Evolutionary conservation across 2,329 filamentous ascomycete genomes (phyloP).

Genomic region (Aureobasidium sp.): DNA sequence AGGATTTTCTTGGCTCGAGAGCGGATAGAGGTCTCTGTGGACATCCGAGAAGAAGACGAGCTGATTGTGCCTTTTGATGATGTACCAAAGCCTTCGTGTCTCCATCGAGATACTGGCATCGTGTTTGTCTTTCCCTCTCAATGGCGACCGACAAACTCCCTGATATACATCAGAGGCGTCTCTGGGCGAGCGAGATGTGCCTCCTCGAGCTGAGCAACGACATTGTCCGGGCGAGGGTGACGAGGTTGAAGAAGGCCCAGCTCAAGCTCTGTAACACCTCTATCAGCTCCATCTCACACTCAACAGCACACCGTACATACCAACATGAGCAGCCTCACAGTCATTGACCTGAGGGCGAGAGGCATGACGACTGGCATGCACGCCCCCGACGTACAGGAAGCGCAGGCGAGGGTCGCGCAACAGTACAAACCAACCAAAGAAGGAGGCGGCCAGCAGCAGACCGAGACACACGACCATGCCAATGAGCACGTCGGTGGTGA

Average conservation of each 20-base stretch:
- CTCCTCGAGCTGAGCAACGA: background rate
- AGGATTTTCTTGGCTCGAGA: background rate
- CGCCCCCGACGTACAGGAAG: background rate
- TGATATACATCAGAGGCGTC: background rate
- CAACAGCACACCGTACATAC: background rate
- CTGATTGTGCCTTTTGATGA: background rate
- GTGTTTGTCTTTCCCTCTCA: background rate
- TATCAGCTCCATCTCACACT: background rate
- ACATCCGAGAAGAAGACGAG: background rate
- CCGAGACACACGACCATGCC: background rate
- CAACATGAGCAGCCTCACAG: background rate
- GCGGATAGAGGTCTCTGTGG: background rate
- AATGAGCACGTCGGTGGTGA: background rate
- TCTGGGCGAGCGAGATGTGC: background rate
- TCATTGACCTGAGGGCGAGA: background rate
- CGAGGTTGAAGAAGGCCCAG: background rate
- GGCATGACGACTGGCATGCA: too few relatives aligned
- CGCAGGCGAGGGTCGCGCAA: background rate
- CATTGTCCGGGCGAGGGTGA: background rate
- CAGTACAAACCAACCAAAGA: background rate
- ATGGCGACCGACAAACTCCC: background rate
- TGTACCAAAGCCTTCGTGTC: background rate
- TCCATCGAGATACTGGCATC: background rate
- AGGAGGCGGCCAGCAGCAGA: background rate
- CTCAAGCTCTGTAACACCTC: background rate